These are phyloP conservation scores for Pinus tabuliformis DNA, from an alignment of 75 land plant genomes.

Conservation along the genomic window DNA sequence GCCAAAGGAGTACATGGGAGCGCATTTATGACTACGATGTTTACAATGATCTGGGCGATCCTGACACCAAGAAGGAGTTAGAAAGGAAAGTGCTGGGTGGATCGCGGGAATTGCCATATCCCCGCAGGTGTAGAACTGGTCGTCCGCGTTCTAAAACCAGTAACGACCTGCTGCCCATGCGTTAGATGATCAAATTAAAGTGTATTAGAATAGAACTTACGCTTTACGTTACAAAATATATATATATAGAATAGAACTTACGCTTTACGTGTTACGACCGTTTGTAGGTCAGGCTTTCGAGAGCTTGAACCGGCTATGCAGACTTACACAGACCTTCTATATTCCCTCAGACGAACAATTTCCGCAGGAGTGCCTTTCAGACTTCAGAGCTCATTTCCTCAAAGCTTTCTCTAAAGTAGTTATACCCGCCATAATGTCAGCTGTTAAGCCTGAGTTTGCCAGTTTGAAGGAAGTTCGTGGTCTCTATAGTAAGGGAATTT, in stretches of 20 bases:
- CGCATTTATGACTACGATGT: constrained; percentile 21
- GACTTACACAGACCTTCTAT: neutral
- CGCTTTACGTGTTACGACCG: too few relatives aligned
- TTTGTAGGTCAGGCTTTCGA: constrained; percentile 11
- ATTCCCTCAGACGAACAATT: constrained; percentile 55
- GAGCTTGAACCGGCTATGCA: constrained; percentile 7
- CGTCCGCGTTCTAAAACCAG: constrained; percentile 15
- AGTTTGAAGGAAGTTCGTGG: constrained; percentile 14
- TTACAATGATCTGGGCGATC: constrained; percentile 27
- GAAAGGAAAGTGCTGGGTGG: constrained; percentile 19
- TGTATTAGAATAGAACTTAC: neutral
- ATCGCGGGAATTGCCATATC: constrained; percentile 18
- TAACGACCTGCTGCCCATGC: neutral
- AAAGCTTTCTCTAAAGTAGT: neutral
- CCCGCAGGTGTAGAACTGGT: constrained; percentile 29
- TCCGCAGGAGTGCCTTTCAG: constrained; percentile 21
- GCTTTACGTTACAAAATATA: constrained; percentile 10
- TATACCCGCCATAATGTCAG: neutral
- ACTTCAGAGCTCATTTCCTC: constrained; percentile 19
- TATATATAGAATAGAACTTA: neutral
- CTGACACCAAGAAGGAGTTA: constrained; percentile 6
- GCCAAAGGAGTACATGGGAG: constrained; percentile 11
- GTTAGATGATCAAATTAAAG: neutral
- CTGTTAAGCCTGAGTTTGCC: neutral
- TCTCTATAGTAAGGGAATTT: constrained; percentile 19